These are phyloP conservation scores for Ostreobium quekettii DNA, from an alignment of 139 green algal species.

Conservation along the genomic window DNA sequence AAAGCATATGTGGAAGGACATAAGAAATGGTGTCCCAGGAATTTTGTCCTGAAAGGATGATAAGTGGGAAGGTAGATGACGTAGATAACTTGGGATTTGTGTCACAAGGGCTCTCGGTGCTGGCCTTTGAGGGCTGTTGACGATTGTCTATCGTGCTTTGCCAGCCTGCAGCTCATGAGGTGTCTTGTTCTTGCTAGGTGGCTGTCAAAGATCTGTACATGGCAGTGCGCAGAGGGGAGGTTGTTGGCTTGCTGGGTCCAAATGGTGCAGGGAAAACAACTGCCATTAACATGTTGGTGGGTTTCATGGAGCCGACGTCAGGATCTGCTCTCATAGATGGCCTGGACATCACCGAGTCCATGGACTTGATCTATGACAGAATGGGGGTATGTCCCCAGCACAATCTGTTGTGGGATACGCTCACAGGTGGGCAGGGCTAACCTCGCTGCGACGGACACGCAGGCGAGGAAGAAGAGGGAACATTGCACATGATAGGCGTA, in stretches of 20 bases:
- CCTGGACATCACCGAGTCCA: conserved; percentile 30
- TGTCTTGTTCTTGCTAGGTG: conserved; percentile 40
- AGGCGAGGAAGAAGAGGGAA: too few species aligned
- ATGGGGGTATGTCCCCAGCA: conserved; percentile 77
- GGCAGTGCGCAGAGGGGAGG: conserved; percentile 35
- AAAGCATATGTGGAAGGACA: too few species aligned
- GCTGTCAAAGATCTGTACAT: conserved; percentile 49
- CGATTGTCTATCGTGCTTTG: too few species aligned
- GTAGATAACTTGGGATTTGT: too few species aligned
- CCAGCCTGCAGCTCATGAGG: too few species aligned
- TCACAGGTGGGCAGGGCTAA: conserved; percentile 67
- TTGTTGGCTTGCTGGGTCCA: conserved; percentile 70
- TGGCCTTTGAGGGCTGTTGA: too few species aligned
- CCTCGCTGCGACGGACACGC: too few species aligned
- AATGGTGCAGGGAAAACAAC: conserved; percentile 73
- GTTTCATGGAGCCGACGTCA: conserved; percentile 35
- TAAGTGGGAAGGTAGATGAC: too few species aligned
- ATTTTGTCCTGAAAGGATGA: too few species aligned
- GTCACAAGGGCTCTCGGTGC: too few species aligned
- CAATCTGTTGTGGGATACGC: conserved; percentile 83
- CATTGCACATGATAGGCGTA: too few species aligned
- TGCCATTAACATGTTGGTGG: conserved; percentile 24
- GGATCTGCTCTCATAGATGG: conserved; percentile 35
- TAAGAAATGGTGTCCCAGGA: too few species aligned
- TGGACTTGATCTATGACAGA: conserved; percentile 31